Evolutionary conservation across 2,329 filamentous ascomycete genomes (phyloP), one percentile per base, ranked within the genome.

Genomic region (Emmonsiellopsis sp.): DNA sequence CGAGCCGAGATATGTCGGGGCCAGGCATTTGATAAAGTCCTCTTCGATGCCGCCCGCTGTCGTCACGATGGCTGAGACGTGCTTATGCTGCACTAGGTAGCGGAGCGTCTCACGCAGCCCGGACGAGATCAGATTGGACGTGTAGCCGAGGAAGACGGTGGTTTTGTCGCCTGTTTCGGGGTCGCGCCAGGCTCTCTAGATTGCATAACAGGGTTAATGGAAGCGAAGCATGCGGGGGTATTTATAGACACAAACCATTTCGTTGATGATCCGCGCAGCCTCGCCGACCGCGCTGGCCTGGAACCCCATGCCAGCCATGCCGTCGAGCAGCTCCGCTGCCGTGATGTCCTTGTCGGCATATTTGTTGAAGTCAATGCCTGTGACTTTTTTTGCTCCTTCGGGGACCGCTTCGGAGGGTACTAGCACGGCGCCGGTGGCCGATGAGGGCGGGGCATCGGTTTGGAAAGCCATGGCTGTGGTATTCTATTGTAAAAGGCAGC

Each of bases 11-110:
- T 96, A 98, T 0, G 93, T 98, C 51, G 89, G 85, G 9, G 87
- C 93, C 2, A 98, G 83, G 63, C 93, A 98, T 75, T 98, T 98
- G 79, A 98, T 98, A 54, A 98, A 84, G 71, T 98, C 93, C 69
- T 98, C 93, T 71, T 98, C 93, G 51, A 98, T 82, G 49, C 93
- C 93, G 44, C 93, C 93, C 0, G 93, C 93, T 0, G 93, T 95
- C 27, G 93, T 95, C 56, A 98, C 93, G 63, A 98, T 88, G 60
- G 86, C 87, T 0, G 89, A 93, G 58, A 98, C 84, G 67, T 97
- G 91, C 58, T 84, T 85, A 74, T 98, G 90, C 73, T 97, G 82
- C 44, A 94, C 91, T 0, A 98, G 82, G 74, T 90, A 98, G 53
- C 93, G 87, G 59, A 98, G 77, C 37, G 91, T 91, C 60, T 95